phyloP scores from a whole-genome alignment of 352 stramenopile genomes.

The Phytopythium mirpurense region DNA sequence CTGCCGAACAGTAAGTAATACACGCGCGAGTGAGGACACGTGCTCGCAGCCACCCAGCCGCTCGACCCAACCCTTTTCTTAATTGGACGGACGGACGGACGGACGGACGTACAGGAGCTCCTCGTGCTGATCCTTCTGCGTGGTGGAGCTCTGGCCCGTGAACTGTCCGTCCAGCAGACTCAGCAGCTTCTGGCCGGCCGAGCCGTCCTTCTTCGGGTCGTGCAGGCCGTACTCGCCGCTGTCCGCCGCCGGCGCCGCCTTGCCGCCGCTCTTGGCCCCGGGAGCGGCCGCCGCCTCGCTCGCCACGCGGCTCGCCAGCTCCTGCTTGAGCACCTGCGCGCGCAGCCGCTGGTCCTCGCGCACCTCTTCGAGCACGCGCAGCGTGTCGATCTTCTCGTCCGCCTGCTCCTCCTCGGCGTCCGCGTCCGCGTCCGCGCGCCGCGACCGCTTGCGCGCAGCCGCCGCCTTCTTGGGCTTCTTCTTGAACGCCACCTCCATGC shows the following conservation, averaged over 20 bases:
- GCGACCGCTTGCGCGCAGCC: conserved; percentile 32
- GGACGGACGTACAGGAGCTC: conserved; percentile 41
- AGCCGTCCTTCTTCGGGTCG: conserved; percentile 69
- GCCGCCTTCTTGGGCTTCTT: conserved; percentile 37
- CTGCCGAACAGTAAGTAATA: conserved; percentile 14
- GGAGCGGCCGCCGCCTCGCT: conserved; percentile 5
- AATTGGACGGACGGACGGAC: not conserved
- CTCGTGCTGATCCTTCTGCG: conserved; percentile 66
- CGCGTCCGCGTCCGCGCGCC: conserved; percentile 17
- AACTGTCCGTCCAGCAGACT: conserved; percentile 77
- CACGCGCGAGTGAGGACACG: not conserved
- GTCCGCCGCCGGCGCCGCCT: conserved; percentile 12
- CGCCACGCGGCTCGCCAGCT: conserved; percentile 17
- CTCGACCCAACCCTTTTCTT: too few species aligned
- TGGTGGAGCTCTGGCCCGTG: conserved; percentile 58
- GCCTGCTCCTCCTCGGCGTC: conserved; percentile 9
- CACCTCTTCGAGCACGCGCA: conserved; percentile 59
- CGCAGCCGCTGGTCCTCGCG: conserved; percentile 66
- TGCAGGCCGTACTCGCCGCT: conserved; percentile 70
- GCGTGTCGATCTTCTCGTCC: conserved; percentile 24
- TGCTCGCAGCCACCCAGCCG: not conserved
- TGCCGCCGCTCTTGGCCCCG: not conserved
- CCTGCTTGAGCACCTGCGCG: conserved; percentile 30
- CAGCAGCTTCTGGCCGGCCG: conserved; percentile 62
- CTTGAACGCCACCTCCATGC: conserved; percentile 45